A percentile compares a stretch with the other conserved stretches of the same genome.
phyloP scores from a whole-genome alignment of 148 eudicot genomes.

The Silene latifolia region DNA sequence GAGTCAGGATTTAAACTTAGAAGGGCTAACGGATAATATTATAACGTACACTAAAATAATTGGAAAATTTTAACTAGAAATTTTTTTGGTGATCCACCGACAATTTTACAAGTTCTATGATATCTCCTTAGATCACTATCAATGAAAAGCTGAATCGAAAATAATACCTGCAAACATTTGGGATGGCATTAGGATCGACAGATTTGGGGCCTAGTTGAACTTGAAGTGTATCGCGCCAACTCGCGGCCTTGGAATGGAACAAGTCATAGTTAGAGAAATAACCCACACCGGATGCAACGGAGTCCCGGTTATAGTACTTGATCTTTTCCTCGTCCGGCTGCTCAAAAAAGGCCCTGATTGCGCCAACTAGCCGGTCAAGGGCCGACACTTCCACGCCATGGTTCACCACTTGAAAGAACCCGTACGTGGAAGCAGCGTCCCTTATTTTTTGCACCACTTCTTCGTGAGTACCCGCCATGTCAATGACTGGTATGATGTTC shows the following conservation, averaged over 20 bases:
- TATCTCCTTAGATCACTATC: not conserved
- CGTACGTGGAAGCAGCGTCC: constrained; percentile 7
- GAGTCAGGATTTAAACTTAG: too few species aligned
- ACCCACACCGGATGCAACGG: not conserved
- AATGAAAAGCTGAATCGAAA: not conserved
- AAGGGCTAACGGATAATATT: too few species aligned
- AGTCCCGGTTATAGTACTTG: constrained; percentile 3
- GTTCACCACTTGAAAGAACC: constrained; percentile 18
- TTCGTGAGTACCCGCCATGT: not conserved
- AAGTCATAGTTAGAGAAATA: constrained; percentile 11
- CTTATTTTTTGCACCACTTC: constrained; percentile 2
- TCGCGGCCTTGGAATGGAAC: constrained; percentile 9
- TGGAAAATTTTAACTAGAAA: accelerated
- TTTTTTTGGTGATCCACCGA: too few species aligned
- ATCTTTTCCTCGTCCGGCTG: constrained; percentile 12
- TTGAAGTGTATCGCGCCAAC: constrained; percentile 15
- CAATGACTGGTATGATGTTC: constrained; percentile 11
- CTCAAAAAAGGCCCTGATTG: constrained; percentile 6
- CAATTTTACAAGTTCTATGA: not conserved
- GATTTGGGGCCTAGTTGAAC: not conserved
- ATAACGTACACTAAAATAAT: too few species aligned
- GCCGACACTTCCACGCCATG: constrained; percentile 1
- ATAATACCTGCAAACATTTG: not conserved
- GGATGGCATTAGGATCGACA: not conserved
- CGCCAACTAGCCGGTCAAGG: not conserved